Conservation (phyloP, 2,329 filamentous ascomycete species). For the Pyricularia grisea region DNA sequence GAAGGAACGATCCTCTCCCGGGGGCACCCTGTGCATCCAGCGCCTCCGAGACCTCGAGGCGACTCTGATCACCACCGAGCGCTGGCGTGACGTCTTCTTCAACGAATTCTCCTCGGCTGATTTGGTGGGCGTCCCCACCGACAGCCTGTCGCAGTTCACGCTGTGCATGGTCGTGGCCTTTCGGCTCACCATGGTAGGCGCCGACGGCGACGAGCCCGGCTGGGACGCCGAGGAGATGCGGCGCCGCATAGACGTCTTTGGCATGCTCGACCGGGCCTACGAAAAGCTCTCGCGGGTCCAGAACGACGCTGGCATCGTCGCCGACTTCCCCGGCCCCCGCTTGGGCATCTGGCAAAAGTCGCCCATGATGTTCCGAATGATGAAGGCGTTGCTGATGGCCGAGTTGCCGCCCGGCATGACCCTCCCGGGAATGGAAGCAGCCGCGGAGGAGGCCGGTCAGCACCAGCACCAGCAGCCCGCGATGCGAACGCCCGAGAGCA, state of each 20-base stretch:
- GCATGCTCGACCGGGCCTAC: slow-evolving; percentile 11
- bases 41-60: slow-evolving; percentile 14
- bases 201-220: slow-evolving; percentile 9
- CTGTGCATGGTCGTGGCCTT: slow-evolving; percentile 16
- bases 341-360: slow-evolving; percentile 15
- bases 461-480: not conserved
- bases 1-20: not conserved
- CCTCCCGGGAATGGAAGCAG: not conserved
- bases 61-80: slow-evolving; percentile 9
- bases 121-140: slow-evolving; percentile 11
- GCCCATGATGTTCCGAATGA: slow-evolving; percentile 9
- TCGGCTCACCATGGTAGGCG: slow-evolving; percentile 12
- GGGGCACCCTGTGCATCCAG: slow-evolving; percentile 8
- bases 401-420: slow-evolving; percentile 7
- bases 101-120: slow-evolving; percentile 8
- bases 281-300: slow-evolving; percentile 9
- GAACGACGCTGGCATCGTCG: slow-evolving; percentile 8
- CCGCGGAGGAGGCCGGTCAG: not conserved
- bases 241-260: slow-evolving; percentile 13
- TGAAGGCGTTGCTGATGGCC: slow-evolving; percentile 14
- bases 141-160: slow-evolving; percentile 10
- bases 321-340: slow-evolving; percentile 10
- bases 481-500: not conserved
- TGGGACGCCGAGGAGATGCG: slow-evolving; percentile 15
- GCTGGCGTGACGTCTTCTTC: slow-evolving; percentile 11